Evolutionary conservation across 495 filamentous ascomycete species (phyloP).

Genomic region (Penicillium canescens): DNA sequence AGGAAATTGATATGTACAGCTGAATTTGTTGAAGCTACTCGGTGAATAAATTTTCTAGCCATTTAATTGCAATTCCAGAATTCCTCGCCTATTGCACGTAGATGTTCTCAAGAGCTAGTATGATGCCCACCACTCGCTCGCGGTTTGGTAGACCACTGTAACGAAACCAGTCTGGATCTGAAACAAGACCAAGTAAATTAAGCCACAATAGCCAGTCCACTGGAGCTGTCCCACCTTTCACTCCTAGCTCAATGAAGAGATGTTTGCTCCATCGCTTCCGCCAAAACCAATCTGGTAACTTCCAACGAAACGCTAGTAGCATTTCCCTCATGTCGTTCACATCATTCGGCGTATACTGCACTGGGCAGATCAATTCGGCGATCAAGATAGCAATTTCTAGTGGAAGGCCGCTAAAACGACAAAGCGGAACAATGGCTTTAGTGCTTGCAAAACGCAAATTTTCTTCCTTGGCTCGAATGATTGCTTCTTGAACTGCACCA

Average conservation of each 20-base stretch:
- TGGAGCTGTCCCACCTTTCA: neutral
- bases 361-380: slow-evolving; percentile 7
- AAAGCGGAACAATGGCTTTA: neutral
- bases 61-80: too few species aligned
- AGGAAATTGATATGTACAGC: too few species aligned
- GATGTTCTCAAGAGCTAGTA: neutral
- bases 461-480: neutral
- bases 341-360: neutral
- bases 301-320: slow-evolving; percentile 10
- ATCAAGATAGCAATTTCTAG: slow-evolving; percentile 7
- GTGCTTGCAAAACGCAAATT: neutral
- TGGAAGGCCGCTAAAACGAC: slow-evolving; percentile 3
- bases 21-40: too few species aligned
- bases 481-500: slow-evolving; percentile 4
- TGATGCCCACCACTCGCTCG: slow-evolving; percentile 4
- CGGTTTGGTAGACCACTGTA: slow-evolving; percentile 8
- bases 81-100: too few species aligned
- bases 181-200: slow-evolving; percentile 6
- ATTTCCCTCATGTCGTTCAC: slow-evolving; percentile 8
- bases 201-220: slow-evolving; percentile 6
- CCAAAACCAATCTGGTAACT: slow-evolving; percentile 10
- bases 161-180: neutral
- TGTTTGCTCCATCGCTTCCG: slow-evolving; percentile 1
- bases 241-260: slow-evolving; percentile 9
- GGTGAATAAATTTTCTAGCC: too few species aligned